Evolutionary conservation across 192 early-diverging fungal genomes (phyloP), one percentile per base, ranked within the genome.

Genomic region (Coemansia reversa): DNA sequence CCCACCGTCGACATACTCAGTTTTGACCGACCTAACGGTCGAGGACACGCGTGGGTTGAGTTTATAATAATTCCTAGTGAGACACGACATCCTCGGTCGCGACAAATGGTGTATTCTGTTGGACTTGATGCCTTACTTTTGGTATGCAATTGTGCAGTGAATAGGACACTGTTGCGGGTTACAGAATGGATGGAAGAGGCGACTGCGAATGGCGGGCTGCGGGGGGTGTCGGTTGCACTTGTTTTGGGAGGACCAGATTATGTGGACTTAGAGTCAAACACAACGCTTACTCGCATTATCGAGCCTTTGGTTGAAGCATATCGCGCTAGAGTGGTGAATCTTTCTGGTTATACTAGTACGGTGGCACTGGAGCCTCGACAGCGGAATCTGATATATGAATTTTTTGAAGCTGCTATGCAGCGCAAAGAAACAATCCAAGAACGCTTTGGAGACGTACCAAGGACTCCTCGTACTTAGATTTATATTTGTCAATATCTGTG

Each of bases 141-240:
- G 16, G 77, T 80, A 4, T 80, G 77, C 58, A 59, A 70, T 65
- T 71, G 68, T 55, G 47, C 71, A 5, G 25, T 47, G 39, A 68
- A 72, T 19, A 60, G 58, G 32, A 65, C 72, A 19, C 55, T 80
- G 27, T 24, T 80, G 61, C 71, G 67, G 8, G 72, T 62, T 8
- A 61, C 68, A 7, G 69, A 80, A 45, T 80, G 77, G 77, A 63
- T 80, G 29, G 77, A 80, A n/a, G 77, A 80, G 23, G 72, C 68
- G 2, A 24, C 45, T 18, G 27, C 18, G 0, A 29, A 55, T 8
- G 55, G 33, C 9, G 14, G 64, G 19, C 50, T 70, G 51, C 28
- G 53, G 18, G 28, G 45, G 16, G 65, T 71, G 11, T 68, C 68
- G 16, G 55, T 74, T 33, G 77, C 77, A 9, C 39, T 80, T 39